phyloP scores from a whole-genome alignment of 2,329 filamentous ascomycete species.

The Ophiostoma populinum region DNA sequence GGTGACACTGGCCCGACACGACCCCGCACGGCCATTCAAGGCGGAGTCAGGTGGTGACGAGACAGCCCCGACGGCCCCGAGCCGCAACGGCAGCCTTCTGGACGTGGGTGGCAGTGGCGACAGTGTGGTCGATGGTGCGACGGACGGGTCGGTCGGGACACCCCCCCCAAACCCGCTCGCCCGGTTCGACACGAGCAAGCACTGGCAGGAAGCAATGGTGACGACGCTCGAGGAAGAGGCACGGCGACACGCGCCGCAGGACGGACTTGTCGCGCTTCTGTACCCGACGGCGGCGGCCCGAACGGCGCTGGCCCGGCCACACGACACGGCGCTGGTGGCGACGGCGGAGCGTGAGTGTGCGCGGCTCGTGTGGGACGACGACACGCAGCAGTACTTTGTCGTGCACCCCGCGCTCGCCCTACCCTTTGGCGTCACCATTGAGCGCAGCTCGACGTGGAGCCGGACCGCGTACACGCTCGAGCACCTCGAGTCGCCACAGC shows the following conservation, averaged over 20 bases:
- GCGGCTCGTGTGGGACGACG: constrained; percentile 53
- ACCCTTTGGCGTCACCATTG: constrained; percentile 43
- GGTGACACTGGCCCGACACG: constrained; percentile 39
- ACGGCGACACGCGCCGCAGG: constrained; percentile 35
- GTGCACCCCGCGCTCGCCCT: constrained; percentile 45
- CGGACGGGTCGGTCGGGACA: background rate
- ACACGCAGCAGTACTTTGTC: constrained; percentile 41
- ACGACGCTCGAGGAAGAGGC: constrained; percentile 40
- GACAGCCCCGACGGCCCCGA: too few relatives aligned
- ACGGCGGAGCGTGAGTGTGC: constrained; percentile 53
- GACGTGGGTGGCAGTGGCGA: background rate
- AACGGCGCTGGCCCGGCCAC: constrained; percentile 41
- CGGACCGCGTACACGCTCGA: constrained; percentile 48
- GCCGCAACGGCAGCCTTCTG: constrained; percentile 10
- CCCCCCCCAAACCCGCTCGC: constrained; percentile 19
- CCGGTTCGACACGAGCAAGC: constrained; percentile 20
- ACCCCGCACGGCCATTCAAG: constrained; percentile 41
- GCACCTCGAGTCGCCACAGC: constrained; percentile 43
- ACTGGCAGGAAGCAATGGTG: constrained; percentile 39
- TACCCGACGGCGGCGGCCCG: constrained; percentile 49
- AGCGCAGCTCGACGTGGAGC: constrained; percentile 40
- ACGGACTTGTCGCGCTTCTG: constrained; percentile 49
- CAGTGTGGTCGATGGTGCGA: background rate
- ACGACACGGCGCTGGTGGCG: constrained; percentile 39
- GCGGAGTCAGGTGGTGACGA: constrained; percentile 8